Conservation (phyloP, 805 yeast species). For the Cyberlindnera samutprakarnensis region DNA sequence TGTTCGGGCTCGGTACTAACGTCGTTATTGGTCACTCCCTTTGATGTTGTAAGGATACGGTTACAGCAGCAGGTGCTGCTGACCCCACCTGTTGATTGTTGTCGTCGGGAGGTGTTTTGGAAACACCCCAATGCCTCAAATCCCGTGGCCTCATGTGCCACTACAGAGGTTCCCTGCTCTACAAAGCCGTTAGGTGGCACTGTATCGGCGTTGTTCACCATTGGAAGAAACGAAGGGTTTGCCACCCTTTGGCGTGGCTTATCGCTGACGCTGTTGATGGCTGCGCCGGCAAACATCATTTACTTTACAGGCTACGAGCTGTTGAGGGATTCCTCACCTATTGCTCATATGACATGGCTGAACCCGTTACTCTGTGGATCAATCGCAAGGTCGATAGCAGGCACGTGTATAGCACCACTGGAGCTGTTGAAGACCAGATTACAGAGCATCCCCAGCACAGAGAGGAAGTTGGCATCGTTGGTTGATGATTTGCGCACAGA, state of each 20-base stretch:
- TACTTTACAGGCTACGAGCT: slow-evolving; percentile 93
- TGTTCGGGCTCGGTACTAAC: slow-evolving; percentile 70
- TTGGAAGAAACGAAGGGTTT: slow-evolving; percentile 66
- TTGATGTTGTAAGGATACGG: slow-evolving; percentile 73
- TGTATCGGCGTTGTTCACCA: slow-evolving; percentile 60
- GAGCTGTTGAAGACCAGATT: slow-evolving; percentile 83
- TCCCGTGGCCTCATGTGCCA: slow-evolving; percentile 2
- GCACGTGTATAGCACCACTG: slow-evolving; percentile 78
- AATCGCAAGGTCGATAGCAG: slow-evolving; percentile 73
- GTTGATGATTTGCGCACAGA: slow-evolving; percentile 46
- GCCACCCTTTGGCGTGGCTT: slow-evolving; percentile 85
- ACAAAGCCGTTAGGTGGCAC: slow-evolving; percentile 48
- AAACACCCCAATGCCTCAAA: slow-evolving; percentile 15
- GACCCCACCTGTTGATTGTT: slow-evolving; percentile 35
- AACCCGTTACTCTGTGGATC: slow-evolving; percentile 87
- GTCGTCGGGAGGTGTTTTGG: slow-evolving; percentile 29
- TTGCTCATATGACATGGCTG: slow-evolving; percentile 30
- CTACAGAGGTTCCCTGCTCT: slow-evolving; percentile 16
- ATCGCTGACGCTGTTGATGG: slow-evolving; percentile 75
- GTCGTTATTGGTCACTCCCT: slow-evolving; percentile 68
- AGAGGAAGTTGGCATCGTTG: slow-evolving; percentile 30
- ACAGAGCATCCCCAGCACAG: slow-evolving; percentile 71
- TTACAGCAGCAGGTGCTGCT: slow-evolving; percentile 71
- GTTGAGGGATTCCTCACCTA: slow-evolving; percentile 66
- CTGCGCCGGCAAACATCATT: slow-evolving; percentile 87